Percentiles rank a stretch among this genome's conserved stretches.
phyloP scores from a whole-genome alignment of 2,329 filamentous ascomycete genomes.

The Aureobasidium mangrovei region DNA sequence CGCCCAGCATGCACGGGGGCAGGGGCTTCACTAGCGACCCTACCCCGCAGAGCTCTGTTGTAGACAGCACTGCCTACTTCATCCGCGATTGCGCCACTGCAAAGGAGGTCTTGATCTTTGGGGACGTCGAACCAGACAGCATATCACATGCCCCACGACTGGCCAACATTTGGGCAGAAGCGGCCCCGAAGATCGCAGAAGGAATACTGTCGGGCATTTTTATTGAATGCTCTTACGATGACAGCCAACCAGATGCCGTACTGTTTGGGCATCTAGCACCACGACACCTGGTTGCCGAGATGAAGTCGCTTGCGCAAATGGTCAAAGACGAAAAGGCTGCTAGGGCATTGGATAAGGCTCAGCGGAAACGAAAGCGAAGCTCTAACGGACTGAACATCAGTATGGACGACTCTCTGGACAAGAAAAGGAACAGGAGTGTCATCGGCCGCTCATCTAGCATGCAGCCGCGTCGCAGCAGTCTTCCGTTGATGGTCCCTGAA shows the following conservation, averaged over 20 bases:
- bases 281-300: slow-evolving; percentile 69
- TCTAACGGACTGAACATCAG: slow-evolving; percentile 22
- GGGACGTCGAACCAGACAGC: slow-evolving; percentile 88
- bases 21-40: slow-evolving; percentile 12
- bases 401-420: slow-evolving; percentile 19
- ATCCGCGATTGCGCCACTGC: slow-evolving; percentile 55
- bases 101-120: slow-evolving; percentile 82
- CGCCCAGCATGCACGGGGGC: not conserved
- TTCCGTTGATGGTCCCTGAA: slow-evolving; percentile 13
- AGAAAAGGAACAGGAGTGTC: slow-evolving; percentile 28
- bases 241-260: slow-evolving; percentile 64
- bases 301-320: slow-evolving; percentile 61
- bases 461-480: slow-evolving; percentile 20
- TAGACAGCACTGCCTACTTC: slow-evolving; percentile 90
- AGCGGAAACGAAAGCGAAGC: slow-evolving; percentile 57
- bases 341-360: slow-evolving; percentile 33
- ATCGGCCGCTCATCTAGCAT: slow-evolving; percentile 16
- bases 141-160: slow-evolving; percentile 77
- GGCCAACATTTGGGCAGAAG: slow-evolving; percentile 74
- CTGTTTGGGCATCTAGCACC: slow-evolving; percentile 88
- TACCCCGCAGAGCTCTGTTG: slow-evolving; percentile 48
- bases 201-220: slow-evolving; percentile 73
- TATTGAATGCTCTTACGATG: slow-evolving; percentile 91
- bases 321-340: slow-evolving; percentile 46
- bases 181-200: slow-evolving; percentile 70